Evolutionary conservation across 192 early-diverging fungal genomes (phyloP).

Genomic region (Coemansia sp.): DNA sequence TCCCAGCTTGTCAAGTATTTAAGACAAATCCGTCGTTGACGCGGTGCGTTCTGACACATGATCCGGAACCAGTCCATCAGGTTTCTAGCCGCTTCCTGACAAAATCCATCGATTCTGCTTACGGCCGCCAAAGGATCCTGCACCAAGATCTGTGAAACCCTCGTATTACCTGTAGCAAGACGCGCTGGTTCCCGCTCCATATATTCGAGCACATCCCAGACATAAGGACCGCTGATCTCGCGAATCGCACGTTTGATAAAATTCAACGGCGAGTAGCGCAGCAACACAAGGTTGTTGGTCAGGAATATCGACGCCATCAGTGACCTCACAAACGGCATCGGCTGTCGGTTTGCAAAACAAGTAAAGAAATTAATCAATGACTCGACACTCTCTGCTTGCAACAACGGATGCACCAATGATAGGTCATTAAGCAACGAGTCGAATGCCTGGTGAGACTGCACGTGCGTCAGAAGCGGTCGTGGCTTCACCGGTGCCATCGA

Average conservation of each 20-base stretch:
- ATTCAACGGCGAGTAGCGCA: constrained; percentile 12
- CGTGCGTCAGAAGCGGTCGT: constrained; percentile 12
- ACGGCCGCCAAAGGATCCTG: background rate
- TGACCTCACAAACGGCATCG: constrained; percentile 36
- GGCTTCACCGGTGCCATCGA: constrained; percentile 40
- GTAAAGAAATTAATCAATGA: constrained; percentile 25
- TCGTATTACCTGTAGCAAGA: background rate
- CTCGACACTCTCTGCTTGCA: constrained; percentile 22
- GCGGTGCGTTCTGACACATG: constrained; percentile 40
- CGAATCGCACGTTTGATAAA: constrained; percentile 24
- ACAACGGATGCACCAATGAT: constrained; percentile 10
- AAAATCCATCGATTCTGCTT: constrained; percentile 11
- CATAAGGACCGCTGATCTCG: constrained; percentile 17
- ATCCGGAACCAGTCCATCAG: constrained; percentile 43
- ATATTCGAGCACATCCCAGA: constrained; percentile 11
- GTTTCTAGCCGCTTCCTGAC: constrained; percentile 21
- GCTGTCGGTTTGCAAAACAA: constrained; percentile 4
- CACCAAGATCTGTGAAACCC: background rate
- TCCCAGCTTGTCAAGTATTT: constrained; percentile 44
- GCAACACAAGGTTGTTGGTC: constrained; percentile 11
- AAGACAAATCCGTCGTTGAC: constrained; percentile 30
- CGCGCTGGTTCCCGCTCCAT: background rate
- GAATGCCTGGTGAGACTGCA: constrained; percentile 13
- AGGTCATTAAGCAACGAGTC: constrained; percentile 15
- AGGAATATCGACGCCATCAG: constrained; percentile 28